Base-by-base conservation (phyloP, 2,329 filamentous ascomycete species). In the Neopestalotiopsis sp. region DNA sequence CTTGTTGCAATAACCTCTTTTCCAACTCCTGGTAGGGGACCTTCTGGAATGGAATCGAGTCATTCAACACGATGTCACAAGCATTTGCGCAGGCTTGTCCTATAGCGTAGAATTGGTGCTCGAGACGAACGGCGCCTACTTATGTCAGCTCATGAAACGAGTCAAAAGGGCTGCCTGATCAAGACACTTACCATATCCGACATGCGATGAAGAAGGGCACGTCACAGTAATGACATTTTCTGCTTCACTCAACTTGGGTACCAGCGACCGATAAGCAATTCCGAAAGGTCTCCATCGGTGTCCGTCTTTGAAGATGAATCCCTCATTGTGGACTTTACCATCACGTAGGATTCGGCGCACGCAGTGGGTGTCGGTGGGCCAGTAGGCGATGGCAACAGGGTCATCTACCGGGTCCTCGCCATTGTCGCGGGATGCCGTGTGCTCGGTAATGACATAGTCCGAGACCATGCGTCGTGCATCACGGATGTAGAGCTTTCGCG, bases 401-500 rank as follows among this genome's bases (percentile, higher is more conserved):
- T 74, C 72, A 5, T 57, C 10, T 2, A 66, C 17, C 61, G 63
- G 32, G 67, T 67, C 45, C 45, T 53, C 45, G n/a, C 45, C n/a
- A 0, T 68, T 67, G 49, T 42, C 68, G 45, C 67, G 59, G n/a
- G 73, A 70, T 2, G 73, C 72, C 13, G 67, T 72, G 20, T 65
- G 65, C 62, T 74, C 69, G 5, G 71, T 76, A 69, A 77, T 74
- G 53, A 74, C 72, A 61, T 74, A 76, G 34, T 73, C 67, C 2
- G 71, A 72, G 2, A 72, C 62, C 74, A 76, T 73, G 62, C 72
- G 73, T n/a, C 76, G 68, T 17, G 70, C 74, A 40, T 77, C 76
- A 12, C 75, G 75, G 32, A 78, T 72, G 68, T 78, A 77, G 24
- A 77, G 68, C 61, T 76, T 68, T 38, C 73, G 66, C 4, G 75